These are phyloP conservation scores for Mrakia blollopis DNA, from an alignment of 768 basidiomycete genomes.

Conservation along the genomic window DNA sequence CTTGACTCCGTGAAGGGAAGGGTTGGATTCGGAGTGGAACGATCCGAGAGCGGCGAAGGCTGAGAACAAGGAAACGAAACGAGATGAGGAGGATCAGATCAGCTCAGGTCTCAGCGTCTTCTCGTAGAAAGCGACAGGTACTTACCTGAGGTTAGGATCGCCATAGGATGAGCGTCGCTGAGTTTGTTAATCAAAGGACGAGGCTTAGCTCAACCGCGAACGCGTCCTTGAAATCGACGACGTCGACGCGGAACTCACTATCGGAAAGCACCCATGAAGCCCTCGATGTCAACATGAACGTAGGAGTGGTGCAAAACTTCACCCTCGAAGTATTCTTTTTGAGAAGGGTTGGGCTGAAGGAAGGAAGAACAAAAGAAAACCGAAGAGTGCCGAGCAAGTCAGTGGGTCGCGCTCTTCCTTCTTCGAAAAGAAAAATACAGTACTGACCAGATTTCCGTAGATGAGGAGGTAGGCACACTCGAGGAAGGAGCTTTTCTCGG, in stretches of 20 bases:
- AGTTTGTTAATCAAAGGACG: background rate
- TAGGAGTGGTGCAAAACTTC: slow-evolving; percentile 77
- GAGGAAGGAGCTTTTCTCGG: slow-evolving; percentile 69
- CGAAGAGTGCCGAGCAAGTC: background rate
- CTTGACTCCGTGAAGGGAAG: slow-evolving; percentile 66
- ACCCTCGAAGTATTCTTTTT: slow-evolving; percentile 52
- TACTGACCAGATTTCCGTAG: slow-evolving; percentile 62
- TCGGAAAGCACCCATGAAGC: slow-evolving; percentile 17
- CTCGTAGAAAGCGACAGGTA: too few relatives aligned
- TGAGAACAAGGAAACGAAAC: background rate
- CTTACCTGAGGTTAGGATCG: slow-evolving; percentile 10
- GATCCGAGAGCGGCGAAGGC: slow-evolving; percentile 84
- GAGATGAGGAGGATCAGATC: background rate
- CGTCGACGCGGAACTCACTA: slow-evolving; percentile 5
- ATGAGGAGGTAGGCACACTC: slow-evolving; percentile 83
- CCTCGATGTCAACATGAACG: slow-evolving; percentile 74
- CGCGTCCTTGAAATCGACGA: too few relatives aligned
- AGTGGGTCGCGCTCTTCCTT: background rate
- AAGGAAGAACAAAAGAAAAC: background rate
- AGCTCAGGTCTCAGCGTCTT: background rate
- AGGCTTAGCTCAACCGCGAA: background rate
- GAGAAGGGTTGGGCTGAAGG: background rate
- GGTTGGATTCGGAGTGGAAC: slow-evolving; percentile 57
- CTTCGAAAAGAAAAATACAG: too few relatives aligned
- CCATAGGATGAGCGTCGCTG: slow-evolving; percentile 30